These are phyloP conservation scores for Digitaria exilis DNA, from an alignment of 202 grass and related monocot species.

Conservation along the genomic window DNA sequence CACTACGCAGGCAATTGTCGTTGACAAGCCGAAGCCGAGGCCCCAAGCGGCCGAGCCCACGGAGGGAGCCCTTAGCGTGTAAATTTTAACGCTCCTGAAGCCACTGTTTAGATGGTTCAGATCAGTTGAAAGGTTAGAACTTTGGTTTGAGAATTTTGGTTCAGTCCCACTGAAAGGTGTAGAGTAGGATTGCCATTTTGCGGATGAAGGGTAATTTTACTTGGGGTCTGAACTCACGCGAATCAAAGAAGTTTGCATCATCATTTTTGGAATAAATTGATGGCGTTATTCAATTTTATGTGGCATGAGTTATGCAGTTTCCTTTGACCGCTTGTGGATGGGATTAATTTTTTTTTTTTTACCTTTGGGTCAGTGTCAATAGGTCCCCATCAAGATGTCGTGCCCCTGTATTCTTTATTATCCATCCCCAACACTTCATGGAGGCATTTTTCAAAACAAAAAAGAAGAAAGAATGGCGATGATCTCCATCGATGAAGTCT, in stretches of 20 bases:
- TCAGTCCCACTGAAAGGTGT: constrained; percentile 13
- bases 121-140: constrained; percentile 41
- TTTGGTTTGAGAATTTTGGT: constrained; percentile 26
- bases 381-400: no score
- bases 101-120: constrained; percentile 21
- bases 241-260: constrained; percentile 15
- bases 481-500: no score
- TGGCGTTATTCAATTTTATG: background rate
- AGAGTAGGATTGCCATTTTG: constrained; percentile 48
- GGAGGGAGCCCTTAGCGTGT: constrained; percentile 46
- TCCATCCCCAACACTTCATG: no score
- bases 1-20: constrained; percentile 69
- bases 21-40: constrained; percentile 67
- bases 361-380: no score
- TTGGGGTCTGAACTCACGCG: constrained; percentile 34
- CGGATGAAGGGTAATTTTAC: constrained; percentile 11
- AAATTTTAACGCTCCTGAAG: constrained; percentile 1
- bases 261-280: constrained; percentile 35
- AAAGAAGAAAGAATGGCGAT: no score
- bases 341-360: no score
- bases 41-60: constrained; percentile 26
- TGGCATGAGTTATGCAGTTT: background rate
- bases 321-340: no score
- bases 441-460: no score
- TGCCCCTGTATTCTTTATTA: no score